Base-by-base conservation (phyloP, 805 yeast genomes). In the Sugiyamaella lignohabitans region DNA sequence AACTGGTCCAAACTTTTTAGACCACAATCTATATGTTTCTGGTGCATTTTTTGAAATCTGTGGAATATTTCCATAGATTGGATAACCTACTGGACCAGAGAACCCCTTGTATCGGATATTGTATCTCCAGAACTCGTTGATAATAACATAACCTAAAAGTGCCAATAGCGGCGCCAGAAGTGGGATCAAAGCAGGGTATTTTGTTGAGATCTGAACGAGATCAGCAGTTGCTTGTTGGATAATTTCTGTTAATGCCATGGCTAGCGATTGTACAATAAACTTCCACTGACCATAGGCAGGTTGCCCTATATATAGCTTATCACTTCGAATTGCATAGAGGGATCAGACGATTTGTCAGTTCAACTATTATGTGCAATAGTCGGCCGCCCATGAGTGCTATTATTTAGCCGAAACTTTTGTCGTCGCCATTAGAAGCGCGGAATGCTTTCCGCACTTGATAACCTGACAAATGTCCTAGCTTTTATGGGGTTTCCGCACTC, bases 1-100 rank as follows among this genome's bases (percentile, higher is more conserved):
- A 1, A 82, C 73, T 3, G 65, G 60, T n/a, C 63, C 55, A 51
- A 72, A 71, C 14, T 52, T 49, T 16, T 60, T 40, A 1, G 71
- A 44, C 78, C 86, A 75, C 11, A 62, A 49, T 40, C 64, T 23
- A 40, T 29, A 29, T 4, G 3, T 41, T 19, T 24, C 45, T 19
- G 38, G 38, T n/a, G 45, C 45, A 16, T 24, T 30, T 11, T 2
- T 24, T 32, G 14, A 4, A 42, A 34, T 21, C 57, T 54, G 58
- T 6, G 48, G 57, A 18, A 54, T 48, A 40, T 54, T 53, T 3
- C 58, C 58, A 8, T 50, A 17, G 4, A 54, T 10, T 11, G 58
- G 58, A 27, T 38, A 48, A 4, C 59, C 56, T 2, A 16, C 11
- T 6, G 59, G 59, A 5, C 59, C 59, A 20, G 22, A 27, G 29